Base-by-base conservation (phyloP, 2,329 filamentous ascomycete genomes). In the Neurospora crassa region DNA sequence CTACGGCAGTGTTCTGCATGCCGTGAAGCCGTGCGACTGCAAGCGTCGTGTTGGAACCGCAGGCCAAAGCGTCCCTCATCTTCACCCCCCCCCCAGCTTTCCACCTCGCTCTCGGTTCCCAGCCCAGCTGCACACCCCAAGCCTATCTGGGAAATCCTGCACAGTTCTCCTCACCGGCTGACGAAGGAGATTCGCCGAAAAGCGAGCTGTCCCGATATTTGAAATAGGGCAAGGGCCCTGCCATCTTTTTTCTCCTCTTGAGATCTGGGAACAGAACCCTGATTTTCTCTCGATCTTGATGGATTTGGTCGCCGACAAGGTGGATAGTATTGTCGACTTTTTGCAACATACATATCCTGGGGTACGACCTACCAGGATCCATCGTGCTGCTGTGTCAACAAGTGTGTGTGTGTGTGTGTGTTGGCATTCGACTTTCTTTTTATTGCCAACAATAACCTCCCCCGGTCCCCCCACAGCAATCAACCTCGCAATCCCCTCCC, bases 141-240 rank as follows among this genome's bases (percentile, higher is more conserved):
- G 53, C 53, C 53, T 63, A 18, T 63, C 53, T 37, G 34, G 53
- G 24, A 63, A 63, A 37, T 11, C 53, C 53, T n/a, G 53, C 53
- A 63, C 7, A 18, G 14, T 63, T 63, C 53, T 5, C 53, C 53
- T 63, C 53, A 29, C 53, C 24, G 34, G 29, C 53, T 37, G 29
- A 37, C 53, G 29, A 63, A 63, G 24, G 53, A 63, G 53, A 63
- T 18, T 16, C 7, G 20, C n/a, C 20, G 20, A 14, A 34, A 45
- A 43, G 18, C 24, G n/a, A 24, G 68, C 24, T 37, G 34, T 37
- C 34, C 34, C 42, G 29, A 11, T 43, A 18, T 43, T 40, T 69
- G 68, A 63, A 69, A 63, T 69, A 63, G 34, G 43, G 34, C 42
- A 10, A 59, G 68, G 70, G 43, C 68, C 70, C 68, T 53, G 68